Base-by-base conservation (phyloP, 129 eudicot genomes). In the Sambucus nigra region DNA sequence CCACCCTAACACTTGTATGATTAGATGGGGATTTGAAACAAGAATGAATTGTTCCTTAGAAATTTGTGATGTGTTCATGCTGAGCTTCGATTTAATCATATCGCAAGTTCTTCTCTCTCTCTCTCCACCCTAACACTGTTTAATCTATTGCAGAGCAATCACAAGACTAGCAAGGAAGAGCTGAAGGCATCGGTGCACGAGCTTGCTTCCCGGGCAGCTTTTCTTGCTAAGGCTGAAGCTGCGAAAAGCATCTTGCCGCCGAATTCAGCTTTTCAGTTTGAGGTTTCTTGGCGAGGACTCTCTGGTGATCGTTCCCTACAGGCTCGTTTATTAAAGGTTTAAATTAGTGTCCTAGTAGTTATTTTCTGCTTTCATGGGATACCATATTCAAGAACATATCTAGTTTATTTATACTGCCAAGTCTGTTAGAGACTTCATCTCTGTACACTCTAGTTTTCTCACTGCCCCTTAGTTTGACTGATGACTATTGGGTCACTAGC, bases 171-270 rank as follows among this genome's bases (percentile, higher is more conserved):
- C 60, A 76, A 77, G 65, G 82, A 84, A 68, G 69, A 74, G 56
- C 42, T 78, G 24, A 69, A 73, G 65, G 73, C 70, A 58, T 86
- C 91, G 29, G 80, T 91, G 44, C 84, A 79, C 28, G 82, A 91
- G 74, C 95, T 91, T 82, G 95, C 99, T 64, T 79, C 84, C 31
- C 77, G 95, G 24, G 95, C 98, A 41, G 98, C 95, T 46, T 69
- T 73, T 66, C 89, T 86, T 65, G 99, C 99, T 1, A 68, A 63
- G 58, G 69, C 79, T 47, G 95, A 91, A 69, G 95, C 95, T 59
- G 87, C 87, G 47, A 86, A 76, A 70, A 79, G 77, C 59, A 86
- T 91, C 51, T 63, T 53, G 17, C 70, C 94, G 5, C 99, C 99
- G 26, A 74, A 69, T 69, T 72, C 99, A 1, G 95, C 99, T 16